Conservation (phyloP, 108 stramenopile species). For the Cyclotella choctawhatcheeana region DNA sequence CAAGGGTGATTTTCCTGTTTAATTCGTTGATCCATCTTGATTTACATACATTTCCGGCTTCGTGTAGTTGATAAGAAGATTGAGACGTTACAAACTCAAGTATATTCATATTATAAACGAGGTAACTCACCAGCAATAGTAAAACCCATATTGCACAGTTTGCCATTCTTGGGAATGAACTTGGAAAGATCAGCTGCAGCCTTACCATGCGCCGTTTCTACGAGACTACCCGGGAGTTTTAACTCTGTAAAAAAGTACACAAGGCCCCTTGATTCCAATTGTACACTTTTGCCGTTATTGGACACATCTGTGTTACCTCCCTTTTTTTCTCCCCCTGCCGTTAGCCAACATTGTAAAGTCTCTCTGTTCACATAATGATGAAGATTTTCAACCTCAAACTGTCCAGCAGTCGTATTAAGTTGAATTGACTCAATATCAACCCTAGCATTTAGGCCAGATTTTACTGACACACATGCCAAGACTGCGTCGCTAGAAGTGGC, state of each 20-base stretch:
- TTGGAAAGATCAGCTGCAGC: slow-evolving; percentile 26
- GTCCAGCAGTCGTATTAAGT: slow-evolving; percentile 40
- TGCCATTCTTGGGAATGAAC: slow-evolving; percentile 40
- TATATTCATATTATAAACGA: no score
- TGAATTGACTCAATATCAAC: slow-evolving; percentile 57
- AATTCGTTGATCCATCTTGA: slow-evolving; percentile 12
- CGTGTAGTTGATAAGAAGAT: not conserved
- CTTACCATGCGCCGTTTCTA: slow-evolving; percentile 19
- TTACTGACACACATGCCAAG: slow-evolving; percentile 61
- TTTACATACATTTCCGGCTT: slow-evolving; percentile 44
- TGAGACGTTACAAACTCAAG: no score
- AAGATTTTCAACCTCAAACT: slow-evolving; percentile 22
- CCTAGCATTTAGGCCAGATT: slow-evolving; percentile 69
- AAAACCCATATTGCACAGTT: slow-evolving; percentile 50
- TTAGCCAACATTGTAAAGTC: slow-evolving; percentile 16
- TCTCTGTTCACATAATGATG: slow-evolving; percentile 19
- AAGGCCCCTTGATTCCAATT: slow-evolving; percentile 29
- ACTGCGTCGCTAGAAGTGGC: slow-evolving; percentile 72
- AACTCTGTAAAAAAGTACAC: slow-evolving; percentile 42
- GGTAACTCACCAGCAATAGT: slow-evolving; percentile 41
- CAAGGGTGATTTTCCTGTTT: slow-evolving; percentile 8
- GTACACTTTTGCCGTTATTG: slow-evolving; percentile 8
- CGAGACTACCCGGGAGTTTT: slow-evolving; percentile 36
- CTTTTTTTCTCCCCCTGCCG: not conserved
- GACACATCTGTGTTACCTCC: not conserved